Percentiles rank a stretch among this genome's conserved stretches.
Conservation (phyloP, 2,329 filamentous ascomycete genomes). For the Diaporthe sp. region DNA sequence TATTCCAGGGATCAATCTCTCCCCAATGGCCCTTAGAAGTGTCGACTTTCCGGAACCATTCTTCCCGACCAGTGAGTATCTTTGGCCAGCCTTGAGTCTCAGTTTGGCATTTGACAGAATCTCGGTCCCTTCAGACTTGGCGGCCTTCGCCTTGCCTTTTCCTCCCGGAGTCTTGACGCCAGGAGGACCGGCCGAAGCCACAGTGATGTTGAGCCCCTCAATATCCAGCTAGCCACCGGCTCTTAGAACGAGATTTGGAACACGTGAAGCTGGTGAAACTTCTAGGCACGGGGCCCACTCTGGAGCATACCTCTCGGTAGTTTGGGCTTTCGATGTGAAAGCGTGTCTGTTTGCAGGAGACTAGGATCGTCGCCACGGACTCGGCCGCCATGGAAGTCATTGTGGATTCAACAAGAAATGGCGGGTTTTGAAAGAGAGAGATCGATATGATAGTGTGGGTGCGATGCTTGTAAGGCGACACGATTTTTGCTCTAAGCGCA, state of each 20-base stretch:
- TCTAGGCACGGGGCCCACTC: not conserved
- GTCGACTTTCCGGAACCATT: conserved; percentile 89
- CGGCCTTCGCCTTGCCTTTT: conserved; percentile 64
- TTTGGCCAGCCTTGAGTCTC: conserved; percentile 77
- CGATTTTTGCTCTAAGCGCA: not conserved
- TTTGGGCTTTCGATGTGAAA: conserved; percentile 72
- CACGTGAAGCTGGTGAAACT: not conserved
- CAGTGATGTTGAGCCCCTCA: conserved; percentile 78
- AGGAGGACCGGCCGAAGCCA: conserved; percentile 58
- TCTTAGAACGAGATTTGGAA: not conserved
- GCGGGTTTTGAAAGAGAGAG: not conserved
- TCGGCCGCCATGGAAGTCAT: conserved; percentile 66
- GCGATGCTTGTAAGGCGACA: not conserved
- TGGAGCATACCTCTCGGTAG: conserved; percentile 65
- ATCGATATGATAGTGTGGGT: not conserved
- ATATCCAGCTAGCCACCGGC: conserved; percentile 69
- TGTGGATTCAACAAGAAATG: conserved; percentile 1
- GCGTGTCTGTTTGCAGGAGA: conserved; percentile 76
- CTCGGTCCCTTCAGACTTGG: conserved; percentile 67
- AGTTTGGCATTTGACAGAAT: conserved; percentile 79
- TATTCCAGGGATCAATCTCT: conserved; percentile 84
- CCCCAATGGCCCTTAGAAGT: conserved; percentile 79
- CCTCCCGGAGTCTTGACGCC: conserved; percentile 24
- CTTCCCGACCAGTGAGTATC: conserved; percentile 84
- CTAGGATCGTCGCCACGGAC: conserved; percentile 68